Percentiles rank a stretch among this genome's conserved stretches.
Evolutionary conservation across 2,329 filamentous ascomycete genomes (phyloP).

Genomic region (Tolypocladium album): DNA sequence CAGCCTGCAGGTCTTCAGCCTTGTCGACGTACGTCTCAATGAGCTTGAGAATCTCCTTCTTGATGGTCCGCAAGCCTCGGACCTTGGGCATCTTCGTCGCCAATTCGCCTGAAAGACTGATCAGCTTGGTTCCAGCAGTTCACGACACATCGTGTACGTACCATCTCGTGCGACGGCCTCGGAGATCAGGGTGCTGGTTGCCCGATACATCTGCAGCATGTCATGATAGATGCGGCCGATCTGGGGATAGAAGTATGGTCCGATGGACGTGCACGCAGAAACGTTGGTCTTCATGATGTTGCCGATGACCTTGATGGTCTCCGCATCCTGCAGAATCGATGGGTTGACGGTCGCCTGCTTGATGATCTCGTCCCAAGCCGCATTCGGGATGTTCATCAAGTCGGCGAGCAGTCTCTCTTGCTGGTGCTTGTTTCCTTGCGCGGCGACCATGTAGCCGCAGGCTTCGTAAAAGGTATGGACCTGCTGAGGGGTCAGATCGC

Average conservation of each 20-base stretch:
- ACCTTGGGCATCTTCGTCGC: constrained; percentile 97
- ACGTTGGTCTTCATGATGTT: constrained; percentile 99
- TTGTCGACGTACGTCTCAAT: constrained; percentile 98
- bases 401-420: constrained; percentile 88
- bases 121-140: not conserved
- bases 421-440: constrained; percentile 87
- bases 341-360: constrained; percentile 76
- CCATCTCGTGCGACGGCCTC: constrained; percentile 81
- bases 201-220: constrained; percentile 98
- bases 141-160: constrained; percentile 20
- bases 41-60: constrained; percentile 97
- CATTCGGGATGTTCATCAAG: constrained; percentile 86
- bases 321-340: constrained; percentile 75
- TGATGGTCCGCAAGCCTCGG: constrained; percentile 89
- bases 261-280: constrained; percentile 93
- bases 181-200: constrained; percentile 92
- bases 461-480: constrained; percentile 99
- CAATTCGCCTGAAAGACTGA: constrained; percentile 53
- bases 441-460: constrained; percentile 97
- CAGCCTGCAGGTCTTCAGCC: constrained; percentile 88
- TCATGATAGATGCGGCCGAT: constrained; percentile 96
- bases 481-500: constrained; percentile 89
- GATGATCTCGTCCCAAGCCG: constrained; percentile 94
- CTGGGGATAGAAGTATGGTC: constrained; percentile 95
- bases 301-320: constrained; percentile 96